Base-by-base conservation (phyloP, 441 rosid genomes). In the Croton setiger region DNA sequence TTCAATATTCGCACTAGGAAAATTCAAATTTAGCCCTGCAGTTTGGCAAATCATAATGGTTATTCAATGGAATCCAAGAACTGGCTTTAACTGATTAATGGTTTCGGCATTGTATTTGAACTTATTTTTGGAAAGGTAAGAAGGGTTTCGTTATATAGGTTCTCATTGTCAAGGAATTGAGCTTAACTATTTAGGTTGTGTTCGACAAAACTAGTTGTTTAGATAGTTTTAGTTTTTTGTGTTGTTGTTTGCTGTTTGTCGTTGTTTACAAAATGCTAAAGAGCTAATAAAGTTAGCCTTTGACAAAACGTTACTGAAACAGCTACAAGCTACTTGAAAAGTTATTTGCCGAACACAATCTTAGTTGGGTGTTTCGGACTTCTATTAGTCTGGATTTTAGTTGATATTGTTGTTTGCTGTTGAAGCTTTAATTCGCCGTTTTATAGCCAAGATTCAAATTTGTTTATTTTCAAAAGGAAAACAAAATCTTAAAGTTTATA, bases 121-220 rank as follows among this genome's bases (percentile, higher is more conserved):
- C 68, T 31, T 60, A 6, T 9, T 62, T 35, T 35, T 63, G 31
- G 47, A 58, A 58, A 57, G 64, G 74, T 64, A 55, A 9, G 52
- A 17, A 6, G 55, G 45, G 10, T 64, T 44, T 43, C 54, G 11
- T 45, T 23, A 17, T 21, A 41, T 33, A 33, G n/a, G 13, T 60
- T 60, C 2, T 4, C 2, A 20, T 33, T 14, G 37, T 23, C 12
- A 60, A 3, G 37, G 15, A 20, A 14, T 20, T 37, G 35, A 21
- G n/a, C 18, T 37, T 21, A 36, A 14, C 14, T 13, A n/a, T 6
- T 4, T 10, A 27, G 21, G 7, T 23, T 11, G 13, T 63, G 39
- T 63, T 63, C 14, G 0, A 36, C 52, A 3, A 27, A 27, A 27
- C 2, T 27, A 27, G 31, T 27, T 27, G 31, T 27, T 45, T 45